Base-by-base conservation (phyloP, 176 grass and related monocot species). In the Tillandsia leiboldiana region DNA sequence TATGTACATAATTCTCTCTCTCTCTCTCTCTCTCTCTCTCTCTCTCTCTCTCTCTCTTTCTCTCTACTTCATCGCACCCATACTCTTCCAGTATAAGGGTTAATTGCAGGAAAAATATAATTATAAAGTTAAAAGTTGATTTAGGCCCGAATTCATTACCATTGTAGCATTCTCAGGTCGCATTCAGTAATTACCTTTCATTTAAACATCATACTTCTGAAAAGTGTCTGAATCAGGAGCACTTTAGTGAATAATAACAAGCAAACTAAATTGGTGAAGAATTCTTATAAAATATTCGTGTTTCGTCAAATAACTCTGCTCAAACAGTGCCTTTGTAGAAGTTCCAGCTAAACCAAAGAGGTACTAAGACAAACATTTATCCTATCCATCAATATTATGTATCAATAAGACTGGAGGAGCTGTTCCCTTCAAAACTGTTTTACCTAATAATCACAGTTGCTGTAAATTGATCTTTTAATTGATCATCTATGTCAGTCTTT, bases 1-100 rank as follows among this genome's bases (percentile, higher is more conserved):
- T 99, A 99, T 86, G 89, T 48, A 23, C 72, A 50, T 67, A 64
- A 65, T 63, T 12, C 20, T 67, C 56, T 69, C 73, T 48, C 0
- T 70, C 50, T 22, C 10, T 59, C 56, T 12, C 69, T 62, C 68
- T 79, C 78, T 62, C 2, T 76, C 71, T 49, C 61, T 80, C 51
- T 70, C 52, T 26, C 73, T 73, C 53, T 75, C 8, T n/a, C 6
- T 42, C 61, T 80, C 51, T 70, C 52, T 26, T 70, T 73, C 53
- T 75, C 8, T n/a, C 6, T 42, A 50, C 64, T 50, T 64, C 50
- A 47, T 42, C 48, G 23, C 14, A 47, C 9, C 64, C 15, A 17
- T 8, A 59, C 54, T 59, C 20, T 59, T 59, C 14, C 54, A 56
- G n/a, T 59, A 59, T 59, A 59, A 15, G 20, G 20, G 20, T 59